Base-by-base conservation (phyloP, 768 basidiomycete genomes). In the Boletus rubescentipes region DNA sequence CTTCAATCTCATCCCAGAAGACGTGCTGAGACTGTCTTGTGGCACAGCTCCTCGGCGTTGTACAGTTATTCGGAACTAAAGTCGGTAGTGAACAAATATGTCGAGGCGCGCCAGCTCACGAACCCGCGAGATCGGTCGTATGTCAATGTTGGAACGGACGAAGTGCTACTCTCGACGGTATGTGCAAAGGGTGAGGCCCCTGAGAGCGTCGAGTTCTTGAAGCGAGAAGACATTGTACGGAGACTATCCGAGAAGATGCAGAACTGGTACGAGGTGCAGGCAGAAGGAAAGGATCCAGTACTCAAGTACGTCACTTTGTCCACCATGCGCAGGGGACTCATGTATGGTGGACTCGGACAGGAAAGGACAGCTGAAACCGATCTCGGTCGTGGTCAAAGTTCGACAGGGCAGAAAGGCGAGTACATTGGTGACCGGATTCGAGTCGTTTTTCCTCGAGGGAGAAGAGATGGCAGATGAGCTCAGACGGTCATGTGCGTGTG, bases 391-490 rank as follows among this genome's bases (percentile, higher is more conserved):
- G 2, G 77, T 81, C 44, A 94, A 92, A 72, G 70, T 82, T 32
- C 78, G 91, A n/a, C 87, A 90, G 65, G 90, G 88, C 2, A 79
- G 86, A 18, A 92, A 88, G 68, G 83, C 84, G 5, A 83, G 79
- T 44, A 96, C 93, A 1, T 71, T 87, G 42, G 78, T 95, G 48
- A 84, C 85, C 0, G 88, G 89, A 0, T 88, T 91, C 54, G 94
- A 97, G 66, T 79, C 86, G 0, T 97, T 86, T 68, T 73, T 81
- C 26, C 70, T 91, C 10, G 75, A 83, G 14, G 81, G 85, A 12
- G 85, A 90, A 11, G 80, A 82, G 29, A 82, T 94, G 70, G 86
- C 87, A 2, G 89, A 94, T 42, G 89, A 90, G 43, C 71, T 96
- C 54, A 79, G 84, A 52, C 87, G 82, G 69, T 62, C 76, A 2